Evolutionary conservation across 805 yeast genomes (phyloP), one percentile per base, ranked within the genome.

Genomic region (Nakazawaea pomicola): DNA sequence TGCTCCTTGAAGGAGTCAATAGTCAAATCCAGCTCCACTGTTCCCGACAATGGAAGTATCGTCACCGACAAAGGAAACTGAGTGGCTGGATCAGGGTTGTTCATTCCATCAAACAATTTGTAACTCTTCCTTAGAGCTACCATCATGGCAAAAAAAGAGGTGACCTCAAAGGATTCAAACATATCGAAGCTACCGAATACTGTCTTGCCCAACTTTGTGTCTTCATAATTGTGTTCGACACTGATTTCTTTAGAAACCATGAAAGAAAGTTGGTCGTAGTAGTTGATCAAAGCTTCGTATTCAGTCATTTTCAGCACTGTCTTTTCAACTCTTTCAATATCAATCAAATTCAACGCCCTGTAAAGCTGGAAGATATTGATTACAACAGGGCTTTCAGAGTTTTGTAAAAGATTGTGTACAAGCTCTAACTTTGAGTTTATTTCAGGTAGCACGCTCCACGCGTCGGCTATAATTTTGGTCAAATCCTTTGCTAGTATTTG

Each of bases 71-170:
- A 48, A 4, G 79, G 72, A 33, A 64, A 61, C 29, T 60, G 45
- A 4, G 61, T 47, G 14, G 62, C 56, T 32, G 53, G 48, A 30
- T 62, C 61, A 7, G 51, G 41, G 19, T 61, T 56, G 1, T 59
- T 48, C 1, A 58, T 49, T 10, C 5, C 65, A 57, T 79, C 79
- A 75, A 29, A 72, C 44, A 48, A 69, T 57, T 37, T 67, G 55
- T 52, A 72, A 74, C 52, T 74, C 36, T 61, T 75, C 46, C 72
- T 61, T 18, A 81, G 50, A 1, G 76, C 67, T 46, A 78, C 58
- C 12, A 76, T 62, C 18, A 74, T 61, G 0, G 83, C 72, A 41
- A 70, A 64, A 23, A 64, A 58, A 0, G 52, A 44, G 0, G 64
- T 47, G 2, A 62, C 52, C 18, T 60, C 52, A 18, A 55, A 29